Evolutionary conservation across 805 yeast species (phyloP).

Genomic region (Starmerella etchellsii): DNA sequence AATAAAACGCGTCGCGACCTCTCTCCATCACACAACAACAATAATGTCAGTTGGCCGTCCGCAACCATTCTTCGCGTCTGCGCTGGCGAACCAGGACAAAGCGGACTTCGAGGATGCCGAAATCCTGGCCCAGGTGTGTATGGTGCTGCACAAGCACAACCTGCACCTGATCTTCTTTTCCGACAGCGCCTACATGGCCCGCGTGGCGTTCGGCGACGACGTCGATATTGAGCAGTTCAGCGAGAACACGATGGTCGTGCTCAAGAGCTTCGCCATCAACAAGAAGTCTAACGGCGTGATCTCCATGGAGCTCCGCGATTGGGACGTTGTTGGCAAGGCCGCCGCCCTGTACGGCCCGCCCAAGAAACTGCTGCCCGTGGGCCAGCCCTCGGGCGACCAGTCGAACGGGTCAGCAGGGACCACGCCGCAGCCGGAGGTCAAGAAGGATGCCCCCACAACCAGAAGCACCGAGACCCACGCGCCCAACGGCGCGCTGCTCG

Average conservation of each 20-base stretch:
- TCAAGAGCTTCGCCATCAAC: not conserved
- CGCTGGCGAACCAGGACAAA: not conserved
- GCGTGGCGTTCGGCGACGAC: not conserved
- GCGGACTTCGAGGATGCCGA: not conserved
- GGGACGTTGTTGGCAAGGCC: not conserved
- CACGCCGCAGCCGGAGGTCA: not conserved
- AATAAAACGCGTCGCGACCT: no score
- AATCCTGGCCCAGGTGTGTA: not conserved
- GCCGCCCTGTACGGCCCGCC: not conserved
- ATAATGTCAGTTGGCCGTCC: no score
- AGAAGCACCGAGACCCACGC: not conserved
- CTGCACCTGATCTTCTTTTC: not conserved
- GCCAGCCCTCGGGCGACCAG: not conserved
- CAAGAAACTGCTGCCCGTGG: not conserved
- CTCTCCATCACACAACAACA: no score
- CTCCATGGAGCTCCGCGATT: not conserved
- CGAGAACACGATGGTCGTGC: not conserved
- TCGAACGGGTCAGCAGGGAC: not conserved
- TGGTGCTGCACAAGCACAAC: not conserved
- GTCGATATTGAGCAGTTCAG: conserved; percentile 1
- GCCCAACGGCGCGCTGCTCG: not conserved
- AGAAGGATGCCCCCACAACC: not conserved
- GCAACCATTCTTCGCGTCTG: not conserved
- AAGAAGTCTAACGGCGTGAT: not conserved
- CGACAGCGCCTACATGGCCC: not conserved